Percentiles rank a stretch among this genome's conserved stretches.
These are phyloP conservation scores for Leccinum imitatum DNA, from an alignment of 768 basidiomycete species.

Conservation along the genomic window DNA sequence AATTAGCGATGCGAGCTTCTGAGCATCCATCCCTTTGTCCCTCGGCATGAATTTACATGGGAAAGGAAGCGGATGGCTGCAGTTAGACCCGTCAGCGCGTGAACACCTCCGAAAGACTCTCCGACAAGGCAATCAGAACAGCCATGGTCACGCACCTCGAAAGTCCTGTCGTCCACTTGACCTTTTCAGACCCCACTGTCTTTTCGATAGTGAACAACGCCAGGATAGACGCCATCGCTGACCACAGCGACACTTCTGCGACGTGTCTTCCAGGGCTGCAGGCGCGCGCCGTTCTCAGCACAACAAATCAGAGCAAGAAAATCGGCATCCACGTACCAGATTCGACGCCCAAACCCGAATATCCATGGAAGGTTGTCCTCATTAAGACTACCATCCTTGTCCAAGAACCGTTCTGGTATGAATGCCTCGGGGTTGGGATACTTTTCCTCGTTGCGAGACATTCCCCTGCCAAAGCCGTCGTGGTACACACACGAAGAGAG, in stretches of 20 bases:
- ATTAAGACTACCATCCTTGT: not conserved
- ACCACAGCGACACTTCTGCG: not conserved
- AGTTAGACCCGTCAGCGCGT: not conserved
- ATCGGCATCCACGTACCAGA: not conserved
- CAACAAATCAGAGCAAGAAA: not conserved
- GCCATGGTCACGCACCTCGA: not conserved
- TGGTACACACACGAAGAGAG: not conserved
- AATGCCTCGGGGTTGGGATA: not conserved
- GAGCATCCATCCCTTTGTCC: constrained; percentile 9
- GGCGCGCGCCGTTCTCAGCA: not conserved
- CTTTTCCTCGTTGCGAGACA: not conserved
- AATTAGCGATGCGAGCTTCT: constrained; percentile 14
- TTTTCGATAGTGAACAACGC: not conserved
- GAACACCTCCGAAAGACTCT: not conserved
- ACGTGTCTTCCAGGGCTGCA: not conserved
- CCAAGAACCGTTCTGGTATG: not conserved
- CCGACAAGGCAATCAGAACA: not conserved
- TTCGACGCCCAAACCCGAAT: not conserved
- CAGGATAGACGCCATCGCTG: not conserved
- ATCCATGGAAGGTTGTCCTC: not conserved
- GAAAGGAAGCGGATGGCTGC: not conserved
- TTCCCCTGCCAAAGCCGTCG: not conserved
- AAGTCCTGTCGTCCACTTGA: not conserved
- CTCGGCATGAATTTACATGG: not conserved
- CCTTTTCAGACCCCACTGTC: not conserved